phyloP scores from a whole-genome alignment of 2,329 filamentous ascomycete species.

The Monosporascus sp. region DNA sequence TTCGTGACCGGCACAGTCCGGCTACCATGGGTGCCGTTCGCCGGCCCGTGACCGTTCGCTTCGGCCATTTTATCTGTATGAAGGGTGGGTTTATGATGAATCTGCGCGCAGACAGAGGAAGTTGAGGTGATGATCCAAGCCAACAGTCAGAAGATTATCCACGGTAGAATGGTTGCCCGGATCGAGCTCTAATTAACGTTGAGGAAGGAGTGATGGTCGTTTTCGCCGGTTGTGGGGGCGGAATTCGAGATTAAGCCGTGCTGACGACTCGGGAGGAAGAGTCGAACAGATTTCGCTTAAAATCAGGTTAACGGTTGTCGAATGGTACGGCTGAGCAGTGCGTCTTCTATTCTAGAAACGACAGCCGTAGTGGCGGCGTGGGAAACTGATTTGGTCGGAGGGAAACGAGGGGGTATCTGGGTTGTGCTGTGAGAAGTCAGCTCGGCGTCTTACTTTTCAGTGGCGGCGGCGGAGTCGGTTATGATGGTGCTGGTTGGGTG shows the following conservation, averaged over 20 bases:
- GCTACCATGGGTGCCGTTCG: slow-evolving; percentile 36
- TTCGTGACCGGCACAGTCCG: slow-evolving; percentile 48
- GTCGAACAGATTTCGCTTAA: neutral
- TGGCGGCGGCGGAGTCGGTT: neutral
- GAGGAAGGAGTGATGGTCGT: too few relatives aligned
- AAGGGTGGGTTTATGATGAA: neutral
- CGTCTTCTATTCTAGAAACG: neutral
- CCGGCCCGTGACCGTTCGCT: slow-evolving; percentile 26
- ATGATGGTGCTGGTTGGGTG: neutral
- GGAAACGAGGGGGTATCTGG: neutral
- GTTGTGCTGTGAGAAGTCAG: neutral
- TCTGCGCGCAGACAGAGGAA: too few relatives aligned
- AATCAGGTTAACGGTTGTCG: too few relatives aligned
- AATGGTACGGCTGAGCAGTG: too few relatives aligned
- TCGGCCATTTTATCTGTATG: slow-evolving; percentile 13
- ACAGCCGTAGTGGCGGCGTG: neutral
- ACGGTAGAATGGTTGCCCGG: too few relatives aligned
- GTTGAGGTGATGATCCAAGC: too few relatives aligned
- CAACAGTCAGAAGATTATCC: too few relatives aligned
- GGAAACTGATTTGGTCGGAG: neutral
- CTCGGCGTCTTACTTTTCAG: neutral
- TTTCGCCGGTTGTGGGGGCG: neutral
- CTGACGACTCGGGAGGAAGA: neutral
- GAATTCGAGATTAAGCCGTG: neutral
- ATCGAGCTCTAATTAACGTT: too few relatives aligned